phyloP scores from a whole-genome alignment of 129 eudicot genomes.

The Solidago caesia region DNA sequence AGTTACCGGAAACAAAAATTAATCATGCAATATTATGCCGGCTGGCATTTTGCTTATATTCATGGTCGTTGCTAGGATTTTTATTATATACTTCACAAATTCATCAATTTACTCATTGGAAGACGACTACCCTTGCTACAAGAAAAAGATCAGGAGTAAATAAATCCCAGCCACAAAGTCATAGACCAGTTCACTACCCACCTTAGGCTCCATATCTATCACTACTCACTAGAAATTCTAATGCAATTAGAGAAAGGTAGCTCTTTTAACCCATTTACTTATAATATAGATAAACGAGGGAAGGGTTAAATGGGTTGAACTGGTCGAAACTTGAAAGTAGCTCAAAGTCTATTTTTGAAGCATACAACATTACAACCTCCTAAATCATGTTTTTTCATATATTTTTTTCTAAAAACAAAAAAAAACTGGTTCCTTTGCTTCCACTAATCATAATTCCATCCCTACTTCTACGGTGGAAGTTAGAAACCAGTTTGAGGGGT shows the following conservation, averaged over 20 bases:
- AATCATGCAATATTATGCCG: not conserved
- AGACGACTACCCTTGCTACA: not conserved
- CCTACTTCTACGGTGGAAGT: too few species aligned
- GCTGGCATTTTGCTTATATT: conserved; percentile 13
- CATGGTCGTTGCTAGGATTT: not conserved
- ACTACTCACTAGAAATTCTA: not conserved
- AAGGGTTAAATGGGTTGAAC: not conserved
- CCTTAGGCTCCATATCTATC: not conserved
- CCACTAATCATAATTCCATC: too few species aligned
- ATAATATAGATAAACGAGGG: not conserved
- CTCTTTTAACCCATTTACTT: not conserved
- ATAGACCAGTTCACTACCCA: not conserved
- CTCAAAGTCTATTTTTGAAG: not conserved
- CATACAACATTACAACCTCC: not conserved
- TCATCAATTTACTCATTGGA: not conserved
- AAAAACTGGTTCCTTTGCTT: too few species aligned
- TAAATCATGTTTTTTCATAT: not conserved
- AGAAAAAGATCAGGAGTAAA: too few species aligned
- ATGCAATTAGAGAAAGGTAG: not conserved
- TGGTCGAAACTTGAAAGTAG: not conserved
- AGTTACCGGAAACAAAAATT: conserved; percentile 4
- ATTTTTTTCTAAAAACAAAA: too few species aligned
- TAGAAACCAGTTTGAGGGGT: too few species aligned
- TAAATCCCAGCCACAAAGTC: not conserved
- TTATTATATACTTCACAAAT: not conserved